Conservation (phyloP, 148 eudicot genomes). For the Rheum nobile region DNA sequence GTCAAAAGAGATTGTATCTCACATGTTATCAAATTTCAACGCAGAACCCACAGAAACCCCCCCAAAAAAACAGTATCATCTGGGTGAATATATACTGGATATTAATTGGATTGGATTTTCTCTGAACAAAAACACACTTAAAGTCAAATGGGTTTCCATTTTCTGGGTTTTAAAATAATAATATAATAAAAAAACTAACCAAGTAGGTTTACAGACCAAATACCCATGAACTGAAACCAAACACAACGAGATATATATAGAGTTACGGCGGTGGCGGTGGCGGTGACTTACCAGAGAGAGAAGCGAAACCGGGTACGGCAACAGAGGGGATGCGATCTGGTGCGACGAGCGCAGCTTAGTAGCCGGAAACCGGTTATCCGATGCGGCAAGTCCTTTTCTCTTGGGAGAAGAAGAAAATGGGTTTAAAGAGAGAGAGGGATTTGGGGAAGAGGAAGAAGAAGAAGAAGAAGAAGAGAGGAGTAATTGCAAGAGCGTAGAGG, state of each 20-base stretch:
- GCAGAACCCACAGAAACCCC: background rate
- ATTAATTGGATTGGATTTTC: background rate
- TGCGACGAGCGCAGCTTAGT: background rate
- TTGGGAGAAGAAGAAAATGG: background rate
- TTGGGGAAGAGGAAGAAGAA: conserved; percentile 17
- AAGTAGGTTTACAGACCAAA: background rate
- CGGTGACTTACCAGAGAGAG: background rate
- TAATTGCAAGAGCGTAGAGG: conserved; percentile 28
- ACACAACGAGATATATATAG: background rate
- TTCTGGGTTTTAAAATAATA: background rate
- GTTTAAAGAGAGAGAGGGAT: conserved; percentile 9
- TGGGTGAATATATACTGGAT: background rate
- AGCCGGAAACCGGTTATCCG: background rate
- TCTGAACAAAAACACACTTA: background rate
- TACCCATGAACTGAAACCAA: background rate
- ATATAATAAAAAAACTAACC: background rate
- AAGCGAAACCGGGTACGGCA: background rate
- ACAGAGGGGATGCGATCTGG: background rate
- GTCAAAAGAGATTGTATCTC: background rate
- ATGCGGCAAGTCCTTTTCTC: background rate
- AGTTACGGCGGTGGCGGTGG: background rate
- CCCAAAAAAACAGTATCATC: background rate
- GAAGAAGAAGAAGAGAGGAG: conserved; percentile 25
- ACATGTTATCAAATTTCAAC: background rate
- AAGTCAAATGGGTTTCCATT: conserved; percentile 3